Percentiles rank a stretch among this genome's conserved stretches.
Evolutionary conservation across 2,329 filamentous ascomycete species (phyloP).

Genomic region (Zasmidium cellare): DNA sequence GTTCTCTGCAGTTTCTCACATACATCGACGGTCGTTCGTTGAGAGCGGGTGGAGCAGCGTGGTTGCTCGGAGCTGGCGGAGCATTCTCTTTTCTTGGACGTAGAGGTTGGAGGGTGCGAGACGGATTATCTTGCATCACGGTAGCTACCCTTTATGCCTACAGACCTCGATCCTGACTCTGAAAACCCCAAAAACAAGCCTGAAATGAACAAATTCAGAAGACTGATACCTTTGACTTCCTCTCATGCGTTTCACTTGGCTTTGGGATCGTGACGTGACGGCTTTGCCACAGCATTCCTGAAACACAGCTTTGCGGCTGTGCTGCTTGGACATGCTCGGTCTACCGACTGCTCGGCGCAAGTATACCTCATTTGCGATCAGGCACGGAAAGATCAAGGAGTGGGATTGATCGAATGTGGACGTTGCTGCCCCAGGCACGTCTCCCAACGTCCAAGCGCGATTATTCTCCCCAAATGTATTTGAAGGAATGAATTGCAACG

Average conservation of each 20-base stretch:
- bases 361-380: background rate
- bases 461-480: too few relatives aligned
- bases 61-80: constrained; percentile 24
- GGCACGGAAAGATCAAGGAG: background rate
- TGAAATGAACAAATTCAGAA: constrained; percentile 4
- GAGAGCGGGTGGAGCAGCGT: constrained; percentile 22
- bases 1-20: constrained; percentile 16
- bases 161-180: constrained; percentile 20
- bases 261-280: background rate
- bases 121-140: constrained; percentile 22
- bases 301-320: background rate
- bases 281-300: background rate
- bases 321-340: background rate
- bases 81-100: constrained; percentile 27
- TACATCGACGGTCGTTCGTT: constrained; percentile 26
- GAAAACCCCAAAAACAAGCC: constrained; percentile 16
- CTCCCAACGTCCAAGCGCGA: too few relatives aligned
- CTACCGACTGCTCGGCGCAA: background rate
- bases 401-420: background rate
- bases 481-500: too few relatives aligned
- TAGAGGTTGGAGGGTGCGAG: constrained; percentile 25
- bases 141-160: constrained; percentile 7
- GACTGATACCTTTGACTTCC: background rate
- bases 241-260: background rate
- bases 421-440: background rate